Conservation (phyloP, 2,329 filamentous ascomycete genomes). For the Chaetomium sp. region DNA sequence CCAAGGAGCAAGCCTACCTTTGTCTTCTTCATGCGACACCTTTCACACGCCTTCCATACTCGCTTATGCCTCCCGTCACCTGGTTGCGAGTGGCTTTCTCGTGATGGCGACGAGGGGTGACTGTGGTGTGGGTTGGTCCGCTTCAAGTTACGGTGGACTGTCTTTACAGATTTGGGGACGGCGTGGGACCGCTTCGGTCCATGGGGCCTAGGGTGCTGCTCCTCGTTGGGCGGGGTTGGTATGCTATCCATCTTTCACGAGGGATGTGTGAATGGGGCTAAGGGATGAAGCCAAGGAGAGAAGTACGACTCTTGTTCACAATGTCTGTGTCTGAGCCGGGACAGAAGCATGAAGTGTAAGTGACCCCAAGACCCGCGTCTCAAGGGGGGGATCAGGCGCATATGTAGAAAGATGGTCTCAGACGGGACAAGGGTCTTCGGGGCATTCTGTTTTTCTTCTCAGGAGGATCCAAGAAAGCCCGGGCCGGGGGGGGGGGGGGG, state of each 20-base stretch:
- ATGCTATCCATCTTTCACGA: conserved; percentile 42
- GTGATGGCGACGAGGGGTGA: conserved; percentile 33
- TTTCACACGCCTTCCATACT: conserved; percentile 61
- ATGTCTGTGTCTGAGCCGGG: neutral
- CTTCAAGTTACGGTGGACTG: conserved; percentile 46
- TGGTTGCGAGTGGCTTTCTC: conserved; percentile 34
- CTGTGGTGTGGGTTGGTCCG: conserved; percentile 37
- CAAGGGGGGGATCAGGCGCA: neutral
- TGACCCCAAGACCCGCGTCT: too few relatives aligned
- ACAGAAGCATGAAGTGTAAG: too few relatives aligned
- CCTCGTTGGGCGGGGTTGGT: conserved; percentile 49
- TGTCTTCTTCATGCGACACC: conserved; percentile 64
- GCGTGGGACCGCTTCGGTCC: conserved; percentile 34
- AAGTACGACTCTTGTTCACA: conserved; percentile 2
- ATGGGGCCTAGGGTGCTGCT: conserved; percentile 30
- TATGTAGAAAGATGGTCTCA: conserved; percentile 2
- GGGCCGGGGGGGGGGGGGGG: conserved; percentile 3
- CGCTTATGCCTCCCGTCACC: conserved; percentile 54
- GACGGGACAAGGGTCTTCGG: neutral
- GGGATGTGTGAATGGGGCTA: neutral
- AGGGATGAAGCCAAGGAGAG: neutral
- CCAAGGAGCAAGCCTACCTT: conserved; percentile 40
- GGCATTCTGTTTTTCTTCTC: neutral
- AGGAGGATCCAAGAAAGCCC: too few relatives aligned
- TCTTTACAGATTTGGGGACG: conserved; percentile 42